Evolutionary conservation across 306 rosid species (phyloP), one percentile per base, ranked within the genome.

Genomic region (Quercus cerris): DNA sequence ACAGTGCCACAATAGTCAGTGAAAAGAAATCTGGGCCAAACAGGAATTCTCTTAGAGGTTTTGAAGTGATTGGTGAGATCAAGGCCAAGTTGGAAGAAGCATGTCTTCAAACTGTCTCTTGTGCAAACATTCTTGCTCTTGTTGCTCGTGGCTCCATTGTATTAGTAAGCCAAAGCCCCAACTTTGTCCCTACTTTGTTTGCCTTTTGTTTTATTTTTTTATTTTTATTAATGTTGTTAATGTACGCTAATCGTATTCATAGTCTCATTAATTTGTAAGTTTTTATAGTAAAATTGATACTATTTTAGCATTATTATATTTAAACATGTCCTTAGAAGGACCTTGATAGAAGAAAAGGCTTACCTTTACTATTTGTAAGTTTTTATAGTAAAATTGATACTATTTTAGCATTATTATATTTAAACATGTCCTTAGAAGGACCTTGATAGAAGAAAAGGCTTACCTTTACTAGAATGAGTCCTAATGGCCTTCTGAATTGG

Each of bases 51-150:
- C 59, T 93, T 0, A 72, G 97, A 87, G 98, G 97, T 49, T 89
- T 84, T 64, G 88, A 88, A 75, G 98, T 91, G 81, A 90, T 93
- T 28, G 98, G 90, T 59, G 89, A 88, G 82, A 91, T 93, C 30
- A 91, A 93, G 82, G 84, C 85, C 11, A 84, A 85, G 88, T 64
- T 93, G 82, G 98, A 93, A 87, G 84, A 86, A 79, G 87, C 88
- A 57, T 93, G 94, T 77, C 94, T 97, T 76, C 85, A 31, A 0
- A 93, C 88, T 18, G 97, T 93, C 23, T 93, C 98, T 1, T 91
- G 98, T 72, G 98, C 94, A 25, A 94, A 93, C 89, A 90, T 93
- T 84, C 80, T 91, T 12, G 97, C 97, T 25, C 92, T 93, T 55
- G 91, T 97, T 81, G 97, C 98, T 6, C 87, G 97, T 25, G 93